Evolutionary conservation across 805 yeast species (phyloP).

Genomic region (Candida multigemmis): DNA sequence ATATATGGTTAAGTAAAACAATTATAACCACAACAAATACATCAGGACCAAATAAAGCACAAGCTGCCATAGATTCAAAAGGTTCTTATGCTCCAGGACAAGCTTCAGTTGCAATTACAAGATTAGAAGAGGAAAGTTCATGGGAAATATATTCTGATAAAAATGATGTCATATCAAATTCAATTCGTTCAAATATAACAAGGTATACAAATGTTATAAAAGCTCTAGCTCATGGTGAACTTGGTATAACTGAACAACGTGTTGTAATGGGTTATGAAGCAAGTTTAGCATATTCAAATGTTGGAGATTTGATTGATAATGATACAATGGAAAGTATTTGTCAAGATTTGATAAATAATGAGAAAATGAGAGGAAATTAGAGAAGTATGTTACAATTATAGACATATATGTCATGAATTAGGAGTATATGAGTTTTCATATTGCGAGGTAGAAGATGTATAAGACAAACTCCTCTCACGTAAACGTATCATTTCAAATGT

Average conservation of each 20-base stretch:
- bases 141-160: slow-evolving; percentile 92
- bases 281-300: slow-evolving; percentile 62
- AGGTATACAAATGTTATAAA: slow-evolving; percentile 79
- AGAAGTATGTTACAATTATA: too few species aligned
- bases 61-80: slow-evolving; percentile 27
- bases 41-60: slow-evolving; percentile 20
- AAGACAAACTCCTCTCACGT: too few species aligned
- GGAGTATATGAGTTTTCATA: too few species aligned
- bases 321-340: slow-evolving; percentile 71
- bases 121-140: slow-evolving; percentile 86
- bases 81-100: slow-evolving; percentile 44
- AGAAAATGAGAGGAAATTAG: slow-evolving; percentile 71
- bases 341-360: slow-evolving; percentile 58
- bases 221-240: slow-evolving; percentile 74
- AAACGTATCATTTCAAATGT: too few species aligned
- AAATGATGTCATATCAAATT: slow-evolving; percentile 61
- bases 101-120: slow-evolving; percentile 63
- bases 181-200: slow-evolving; percentile 64
- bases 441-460: too few species aligned
- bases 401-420: too few species aligned
- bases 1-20: slow-evolving; percentile 81
- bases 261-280: slow-evolving; percentile 82
- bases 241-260: slow-evolving; percentile 80
- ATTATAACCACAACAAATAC: slow-evolving; percentile 10
- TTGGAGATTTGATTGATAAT: slow-evolving; percentile 64